A percentile compares a stretch with the other conserved stretches of the same genome.
Conservation (phyloP, 208 protist genomes). For the Leishmania turanica region DNA sequence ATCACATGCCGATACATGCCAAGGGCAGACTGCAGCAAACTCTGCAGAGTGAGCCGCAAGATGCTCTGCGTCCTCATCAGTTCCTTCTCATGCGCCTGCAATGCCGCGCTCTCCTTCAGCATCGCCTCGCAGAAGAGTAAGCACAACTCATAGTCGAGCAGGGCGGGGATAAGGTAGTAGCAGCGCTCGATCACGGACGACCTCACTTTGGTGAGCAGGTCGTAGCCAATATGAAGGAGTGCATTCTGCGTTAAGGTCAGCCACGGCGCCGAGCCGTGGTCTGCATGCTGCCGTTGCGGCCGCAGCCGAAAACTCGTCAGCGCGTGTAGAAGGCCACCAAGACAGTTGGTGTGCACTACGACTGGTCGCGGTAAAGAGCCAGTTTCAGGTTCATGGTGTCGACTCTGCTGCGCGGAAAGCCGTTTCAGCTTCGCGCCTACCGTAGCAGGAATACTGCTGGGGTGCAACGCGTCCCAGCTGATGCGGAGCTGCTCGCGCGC, state of each 20-base stretch:
- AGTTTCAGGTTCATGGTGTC: neutral
- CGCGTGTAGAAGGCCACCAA: constrained; percentile 10
- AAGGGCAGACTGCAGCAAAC: neutral
- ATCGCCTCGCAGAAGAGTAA: constrained; percentile 18
- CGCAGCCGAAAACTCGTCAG: constrained; percentile 3
- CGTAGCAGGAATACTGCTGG: constrained; percentile 17
- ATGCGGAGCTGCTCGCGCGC: constrained; percentile 47
- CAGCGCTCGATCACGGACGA: constrained; percentile 28
- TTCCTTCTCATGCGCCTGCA: neutral
- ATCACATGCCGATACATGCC: neutral
- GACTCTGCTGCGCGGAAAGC: constrained; percentile 7
- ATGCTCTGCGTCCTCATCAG: neutral
- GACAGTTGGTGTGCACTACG: constrained; percentile 16
- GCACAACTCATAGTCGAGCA: constrained; percentile 27
- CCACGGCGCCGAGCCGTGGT: constrained; percentile 1
- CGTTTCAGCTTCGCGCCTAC: constrained; percentile 17
- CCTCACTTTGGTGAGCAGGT: constrained; percentile 27
- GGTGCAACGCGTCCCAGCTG: constrained; percentile 54
- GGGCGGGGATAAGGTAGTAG: constrained; percentile 25
- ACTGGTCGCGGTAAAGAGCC: neutral
- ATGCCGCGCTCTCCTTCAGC: neutral
- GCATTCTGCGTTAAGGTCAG: constrained; percentile 13
- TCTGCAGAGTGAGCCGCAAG: neutral
- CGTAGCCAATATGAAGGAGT: constrained; percentile 30
- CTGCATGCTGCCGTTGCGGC: constrained; percentile 1